Percentiles rank a stretch among this genome's conserved stretches.
phyloP scores from a whole-genome alignment of 768 basidiomycete species.

The Tubosaeta sp. region DNA sequence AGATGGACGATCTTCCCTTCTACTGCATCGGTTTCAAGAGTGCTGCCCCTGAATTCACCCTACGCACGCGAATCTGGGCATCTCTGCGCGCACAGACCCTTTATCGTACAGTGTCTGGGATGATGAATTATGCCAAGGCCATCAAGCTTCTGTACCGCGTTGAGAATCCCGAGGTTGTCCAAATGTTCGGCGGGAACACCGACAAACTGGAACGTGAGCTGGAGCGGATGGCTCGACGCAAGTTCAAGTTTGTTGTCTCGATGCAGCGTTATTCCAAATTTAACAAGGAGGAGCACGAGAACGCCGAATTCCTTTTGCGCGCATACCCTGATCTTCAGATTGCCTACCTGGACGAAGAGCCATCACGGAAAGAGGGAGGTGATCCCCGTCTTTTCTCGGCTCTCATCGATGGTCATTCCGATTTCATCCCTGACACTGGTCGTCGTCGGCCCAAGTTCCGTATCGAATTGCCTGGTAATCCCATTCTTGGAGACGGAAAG shows the following conservation, averaged over 20 bases:
- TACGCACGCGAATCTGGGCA: slow-evolving; percentile 99
- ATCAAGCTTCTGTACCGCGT: slow-evolving; percentile 99
- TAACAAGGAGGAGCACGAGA: slow-evolving; percentile 99
- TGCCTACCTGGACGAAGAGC: slow-evolving; percentile 96
- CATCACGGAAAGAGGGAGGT: slow-evolving; percentile 88
- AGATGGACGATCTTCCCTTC: slow-evolving; percentile 92
- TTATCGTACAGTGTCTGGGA: slow-evolving; percentile 97
- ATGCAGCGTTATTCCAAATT: slow-evolving; percentile 99
- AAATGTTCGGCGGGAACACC: slow-evolving; percentile 95
- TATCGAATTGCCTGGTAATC: slow-evolving; percentile 97
- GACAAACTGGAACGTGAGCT: slow-evolving; percentile 95
- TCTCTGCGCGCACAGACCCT: slow-evolving; percentile 97
- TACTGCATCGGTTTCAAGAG: slow-evolving; percentile 99
- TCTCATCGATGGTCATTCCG: slow-evolving; percentile 96
- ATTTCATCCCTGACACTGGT: slow-evolving; percentile 86
- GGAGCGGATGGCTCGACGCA: slow-evolving; percentile 95
- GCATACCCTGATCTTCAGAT: slow-evolving; percentile 99
- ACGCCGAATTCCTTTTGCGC: slow-evolving; percentile 94
- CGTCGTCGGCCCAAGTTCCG: slow-evolving; percentile 94
- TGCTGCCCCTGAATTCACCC: slow-evolving; percentile 95
- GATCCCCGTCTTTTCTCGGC: slow-evolving; percentile 94
- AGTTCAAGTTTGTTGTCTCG: slow-evolving; percentile 98
- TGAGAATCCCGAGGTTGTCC: slow-evolving; percentile 98
- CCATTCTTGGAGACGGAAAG: slow-evolving; percentile 98
- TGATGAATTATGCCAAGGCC: slow-evolving; percentile 99